These are phyloP conservation scores for Citrus cavaleriei DNA, from an alignment of 345 rosid species.

Conservation along the genomic window DNA sequence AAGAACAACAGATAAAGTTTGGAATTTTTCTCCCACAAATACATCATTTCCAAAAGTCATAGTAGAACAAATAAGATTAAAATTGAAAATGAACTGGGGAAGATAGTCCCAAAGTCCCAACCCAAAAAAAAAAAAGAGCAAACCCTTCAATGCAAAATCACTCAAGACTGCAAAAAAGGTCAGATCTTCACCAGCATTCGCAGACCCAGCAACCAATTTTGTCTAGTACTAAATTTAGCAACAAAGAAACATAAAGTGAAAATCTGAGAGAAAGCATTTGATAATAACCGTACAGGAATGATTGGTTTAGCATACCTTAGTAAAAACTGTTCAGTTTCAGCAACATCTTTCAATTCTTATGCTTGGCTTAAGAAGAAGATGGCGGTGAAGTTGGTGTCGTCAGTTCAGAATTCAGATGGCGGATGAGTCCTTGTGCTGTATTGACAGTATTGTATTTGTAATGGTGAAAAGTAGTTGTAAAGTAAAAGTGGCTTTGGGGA, in stretches of 20 bases:
- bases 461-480: no score
- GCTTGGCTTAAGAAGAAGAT: background rate
- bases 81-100: background rate
- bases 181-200: conserved; percentile 1
- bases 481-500: background rate
- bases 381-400: background rate
- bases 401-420: background rate
- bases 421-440: background rate
- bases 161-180: background rate
- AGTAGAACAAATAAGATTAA: background rate
- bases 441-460: no score
- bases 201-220: background rate
- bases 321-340: background rate
- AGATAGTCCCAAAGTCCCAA: background rate
- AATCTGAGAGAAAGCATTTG: background rate
- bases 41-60: background rate
- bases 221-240: background rate
- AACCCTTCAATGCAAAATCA: background rate
- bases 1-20: background rate
- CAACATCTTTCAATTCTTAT: background rate
- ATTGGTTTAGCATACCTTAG: background rate
- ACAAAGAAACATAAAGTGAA: background rate
- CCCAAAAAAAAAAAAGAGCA: background rate
- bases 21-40: background rate
- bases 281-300: background rate